phyloP scores from a whole-genome alignment of 2,329 filamentous ascomycete species.

The Aspergillus ruber region DNA sequence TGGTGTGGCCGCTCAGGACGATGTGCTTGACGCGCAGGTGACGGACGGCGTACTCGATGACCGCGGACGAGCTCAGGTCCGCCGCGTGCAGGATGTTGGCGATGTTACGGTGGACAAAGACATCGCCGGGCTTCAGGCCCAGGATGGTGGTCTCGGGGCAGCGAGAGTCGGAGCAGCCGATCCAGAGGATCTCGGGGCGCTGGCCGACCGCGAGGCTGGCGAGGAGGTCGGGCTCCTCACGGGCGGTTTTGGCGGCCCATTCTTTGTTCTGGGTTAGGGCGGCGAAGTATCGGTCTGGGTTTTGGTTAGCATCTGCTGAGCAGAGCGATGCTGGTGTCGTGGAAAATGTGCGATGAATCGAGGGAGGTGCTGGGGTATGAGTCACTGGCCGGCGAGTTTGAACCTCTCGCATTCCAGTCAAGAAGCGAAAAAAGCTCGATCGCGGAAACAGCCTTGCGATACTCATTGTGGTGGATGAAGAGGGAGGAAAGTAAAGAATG shows the following conservation, averaged over 20 bases:
- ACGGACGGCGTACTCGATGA: constrained; percentile 72
- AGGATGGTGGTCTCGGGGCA: constrained; percentile 78
- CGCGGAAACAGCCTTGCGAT: constrained; percentile 16
- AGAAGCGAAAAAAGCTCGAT: constrained; percentile 10
- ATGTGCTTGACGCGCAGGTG: constrained; percentile 62
- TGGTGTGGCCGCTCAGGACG: constrained; percentile 56
- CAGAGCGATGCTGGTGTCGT: constrained; percentile 1
- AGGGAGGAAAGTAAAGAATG: constrained; percentile 1
- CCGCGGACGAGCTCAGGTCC: constrained; percentile 67
- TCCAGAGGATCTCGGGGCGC: constrained; percentile 61
- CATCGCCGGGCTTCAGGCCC: constrained; percentile 70
- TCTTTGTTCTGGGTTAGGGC: constrained; percentile 63
- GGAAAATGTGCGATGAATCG: neutral
- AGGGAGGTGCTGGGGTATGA: neutral
- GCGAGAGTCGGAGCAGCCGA: constrained; percentile 80
- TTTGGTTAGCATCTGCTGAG: constrained; percentile 11
- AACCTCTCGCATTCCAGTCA: constrained; percentile 4
- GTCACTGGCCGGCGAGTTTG: constrained; percentile 3
- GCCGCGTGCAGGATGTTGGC: constrained; percentile 71
- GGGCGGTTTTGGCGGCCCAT: constrained; percentile 60
- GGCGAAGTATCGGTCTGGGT: constrained; percentile 53
- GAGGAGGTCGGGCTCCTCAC: constrained; percentile 66
- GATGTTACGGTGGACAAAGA: constrained; percentile 88
- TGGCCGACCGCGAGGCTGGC: constrained; percentile 61
- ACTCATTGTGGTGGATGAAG: constrained; percentile 16